phyloP scores from a whole-genome alignment of 306 rosid genomes.

The Chamaecrista fasciculata region DNA sequence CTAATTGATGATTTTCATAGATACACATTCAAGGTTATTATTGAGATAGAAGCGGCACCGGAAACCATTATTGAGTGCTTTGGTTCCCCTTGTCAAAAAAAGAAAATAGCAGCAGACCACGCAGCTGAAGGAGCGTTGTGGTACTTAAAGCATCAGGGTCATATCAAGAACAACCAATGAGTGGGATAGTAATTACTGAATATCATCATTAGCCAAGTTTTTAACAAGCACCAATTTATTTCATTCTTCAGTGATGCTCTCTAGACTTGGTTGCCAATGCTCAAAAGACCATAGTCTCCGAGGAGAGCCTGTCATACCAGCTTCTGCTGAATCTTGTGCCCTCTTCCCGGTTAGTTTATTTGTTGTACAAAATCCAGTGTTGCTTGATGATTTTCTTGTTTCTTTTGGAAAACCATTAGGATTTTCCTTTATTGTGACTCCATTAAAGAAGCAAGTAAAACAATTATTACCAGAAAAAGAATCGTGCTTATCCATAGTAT shows the following conservation, averaged over 20 bases:
- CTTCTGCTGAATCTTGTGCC: conserved; percentile 29
- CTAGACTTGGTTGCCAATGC: conserved; percentile 58
- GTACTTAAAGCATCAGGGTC: conserved; percentile 46
- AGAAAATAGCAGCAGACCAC: conserved; percentile 61
- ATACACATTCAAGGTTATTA: conserved; percentile 58
- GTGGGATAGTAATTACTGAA: conserved; percentile 17
- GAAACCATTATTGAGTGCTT: conserved; percentile 46
- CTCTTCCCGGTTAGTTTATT: conserved; percentile 27
- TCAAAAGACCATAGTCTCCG: conserved; percentile 37
- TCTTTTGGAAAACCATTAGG: conserved; percentile 24
- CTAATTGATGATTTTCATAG: conserved; percentile 34
- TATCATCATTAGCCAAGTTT: conserved; percentile 27
- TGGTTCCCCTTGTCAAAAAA: conserved; percentile 47
- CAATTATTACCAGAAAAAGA: conserved; percentile 22
- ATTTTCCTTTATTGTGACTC: conserved; percentile 18
- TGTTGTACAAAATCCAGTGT: conserved; percentile 18
- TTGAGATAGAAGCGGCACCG: conserved; percentile 38
- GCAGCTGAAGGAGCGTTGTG: conserved; percentile 72
- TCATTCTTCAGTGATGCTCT: conserved; percentile 62
- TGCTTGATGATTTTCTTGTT: conserved; percentile 26
- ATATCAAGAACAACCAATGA: conserved; percentile 24
- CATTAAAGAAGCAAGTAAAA: conserved; percentile 21
- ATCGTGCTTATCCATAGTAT: conserved; percentile 1
- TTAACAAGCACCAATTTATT: conserved; percentile 12
- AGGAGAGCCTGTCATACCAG: conserved; percentile 39